Base-by-base conservation (phyloP, 768 basidiomycete genomes). In the Suillus weaverae region DNA sequence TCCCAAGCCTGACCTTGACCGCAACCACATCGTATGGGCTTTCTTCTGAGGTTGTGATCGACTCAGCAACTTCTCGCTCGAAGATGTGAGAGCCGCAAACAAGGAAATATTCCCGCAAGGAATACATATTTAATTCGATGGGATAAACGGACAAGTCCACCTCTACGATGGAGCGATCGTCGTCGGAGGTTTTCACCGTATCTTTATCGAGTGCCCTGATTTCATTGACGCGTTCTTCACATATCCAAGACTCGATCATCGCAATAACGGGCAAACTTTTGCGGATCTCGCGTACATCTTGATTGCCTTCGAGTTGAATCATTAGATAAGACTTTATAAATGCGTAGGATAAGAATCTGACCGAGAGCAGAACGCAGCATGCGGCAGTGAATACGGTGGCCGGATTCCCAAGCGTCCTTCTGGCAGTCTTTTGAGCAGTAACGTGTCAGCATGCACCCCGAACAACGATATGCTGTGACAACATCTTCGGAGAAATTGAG, bases 171-270 rank as follows among this genome's bases (percentile, higher is more conserved):
- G 39, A 59, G 39, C 57, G 57, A 59, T 59, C 57, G 6, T 30
- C 11, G 3, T 5, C 1, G 11, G 57, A 41, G 39, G 57, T 13
- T 32, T 59, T 43, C 30, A 43, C 41, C 26, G 38, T 11, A 11
- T 59, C 57, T 41, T 43, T 59, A 41, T 30, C 39, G 39, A 59
- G 57, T 1, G 57, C 26, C 57, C 11, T 59, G 39, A 59, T 38
- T 41, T 59, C 57, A 20, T 59, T 20, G 11, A 59, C 26, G 10
- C 57, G 57, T 41, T 59, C 57, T 30, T 59, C 57, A 30, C 39
- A 59, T 59, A 59, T 59, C 57, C 57, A 59, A 32, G 57, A 41
- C 39, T 59, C 26, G 30, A 59, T 41, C 57, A 59, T 59, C 39
- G 57, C 57, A 32, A 59, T 59, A 43, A 59, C 57, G 11, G 57